phyloP scores from a whole-genome alignment of 495 filamentous ascomycete species.

The Schizothecium vesticola region DNA sequence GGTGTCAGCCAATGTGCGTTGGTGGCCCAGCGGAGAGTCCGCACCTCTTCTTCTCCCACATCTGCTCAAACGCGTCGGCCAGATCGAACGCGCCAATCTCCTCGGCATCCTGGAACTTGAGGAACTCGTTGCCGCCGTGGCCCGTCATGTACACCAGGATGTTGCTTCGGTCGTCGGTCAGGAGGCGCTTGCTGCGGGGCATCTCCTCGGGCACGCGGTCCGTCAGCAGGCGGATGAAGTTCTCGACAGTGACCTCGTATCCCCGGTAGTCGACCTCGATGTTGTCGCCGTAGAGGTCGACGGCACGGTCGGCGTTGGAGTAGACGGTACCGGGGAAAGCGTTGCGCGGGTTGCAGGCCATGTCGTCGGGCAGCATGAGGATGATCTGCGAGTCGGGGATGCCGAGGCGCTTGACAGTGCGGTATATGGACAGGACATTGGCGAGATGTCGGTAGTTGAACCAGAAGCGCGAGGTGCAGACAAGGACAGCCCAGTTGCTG shows the following conservation, averaged over 20 bases:
- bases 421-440: constrained; percentile 95
- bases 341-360: constrained; percentile 98
- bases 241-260: constrained; percentile 98
- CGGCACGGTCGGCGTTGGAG: constrained; percentile 92
- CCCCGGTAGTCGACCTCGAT: constrained; percentile 98
- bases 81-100: constrained; percentile 96
- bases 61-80: constrained; percentile 97
- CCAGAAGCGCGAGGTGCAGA: constrained; percentile 98
- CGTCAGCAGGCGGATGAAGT: constrained; percentile 92
- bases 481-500: constrained; percentile 97
- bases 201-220: constrained; percentile 91
- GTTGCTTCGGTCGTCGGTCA: constrained; percentile 91
- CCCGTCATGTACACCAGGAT: constrained; percentile 99
- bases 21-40: not conserved
- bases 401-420: constrained; percentile 94
- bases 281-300: constrained; percentile 96
- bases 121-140: constrained; percentile 95
- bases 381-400: constrained; percentile 99
- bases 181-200: constrained; percentile 82
- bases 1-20: not conserved
- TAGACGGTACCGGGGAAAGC: constrained; percentile 96
- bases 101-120: constrained; percentile 97
- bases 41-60: constrained; percentile 98
- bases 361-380: constrained; percentile 98
- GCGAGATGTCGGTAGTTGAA: constrained; percentile 99